Base-by-base conservation (phyloP, 352 stramenopile genomes). In the Globisporangium polare region DNA sequence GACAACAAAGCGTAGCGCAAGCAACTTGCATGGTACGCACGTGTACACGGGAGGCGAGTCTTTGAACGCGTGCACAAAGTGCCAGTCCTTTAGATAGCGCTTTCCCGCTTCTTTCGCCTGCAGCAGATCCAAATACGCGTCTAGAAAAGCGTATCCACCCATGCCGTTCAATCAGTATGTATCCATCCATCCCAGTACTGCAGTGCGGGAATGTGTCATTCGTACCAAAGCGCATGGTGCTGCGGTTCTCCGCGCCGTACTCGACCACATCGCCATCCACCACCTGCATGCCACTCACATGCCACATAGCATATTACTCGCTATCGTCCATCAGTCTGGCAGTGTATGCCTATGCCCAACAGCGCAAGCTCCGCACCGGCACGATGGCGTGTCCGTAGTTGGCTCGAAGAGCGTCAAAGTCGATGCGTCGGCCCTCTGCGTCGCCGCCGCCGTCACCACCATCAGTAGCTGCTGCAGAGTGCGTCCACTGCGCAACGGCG, bases 31-130 rank as follows among this genome's bases (percentile, higher is more conserved):
- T n/a, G n/a, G n/a, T n/a, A n/a, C 47, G 26, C 26, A 94, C 85
- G 68, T 77, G 57, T 95, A 95, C 2, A 86, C 29, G 24, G 79
- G 67, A 1, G 80, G 67, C 0, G 62, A 33, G 9, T 74, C 46
- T 0, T 75, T 66, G 60, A 89, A 86, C 15, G 66, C 72, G 26
- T 86, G 80, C 22, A 82, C 81, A 37, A 94, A 93, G 67, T 95
- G 86, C 86, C 86, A 95, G 60, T 95, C 86, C 55, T 95, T 95
- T 9, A 95, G 68, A 50, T 95, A 95, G 43, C 63, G 74, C 59
- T 80, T 88, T n/a, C 79, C 79, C 0, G 65, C 72, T 8, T 55
- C 66, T 10, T 71, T 63, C 2, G 45, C 71, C 68, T 88, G 58
- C 31, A 95, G 56, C 55, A 84, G 41, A 8, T 78, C 67, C 60